A percentile compares a stretch with the other conserved stretches of the same genome.
Evolutionary conservation across 441 rosid species (phyloP).

Genomic region (Jatropha podagrica): DNA sequence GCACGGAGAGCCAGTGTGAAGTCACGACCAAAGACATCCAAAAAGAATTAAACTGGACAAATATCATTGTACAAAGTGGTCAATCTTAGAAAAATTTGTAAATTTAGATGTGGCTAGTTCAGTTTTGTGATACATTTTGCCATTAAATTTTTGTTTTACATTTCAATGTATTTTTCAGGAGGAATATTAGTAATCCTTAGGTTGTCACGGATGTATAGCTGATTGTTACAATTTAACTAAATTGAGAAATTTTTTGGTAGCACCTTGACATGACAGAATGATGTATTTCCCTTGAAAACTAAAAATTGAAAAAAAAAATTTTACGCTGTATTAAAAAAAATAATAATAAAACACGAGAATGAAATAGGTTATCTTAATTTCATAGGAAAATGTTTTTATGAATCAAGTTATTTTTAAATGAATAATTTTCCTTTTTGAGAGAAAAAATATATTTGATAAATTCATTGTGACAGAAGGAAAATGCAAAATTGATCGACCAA

Average conservation of each 20-base stretch:
- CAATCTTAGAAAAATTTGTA: conserved; percentile 31
- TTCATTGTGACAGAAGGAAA: too few species aligned
- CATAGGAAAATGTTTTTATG: too few species aligned
- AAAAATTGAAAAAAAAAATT: too few species aligned
- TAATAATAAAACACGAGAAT: too few species aligned
- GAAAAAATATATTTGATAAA: too few species aligned
- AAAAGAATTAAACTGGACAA: conserved; percentile 36
- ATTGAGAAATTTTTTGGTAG: not conserved
- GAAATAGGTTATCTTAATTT: too few species aligned
- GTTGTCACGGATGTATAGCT: conserved; percentile 30
- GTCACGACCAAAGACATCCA: conserved; percentile 47
- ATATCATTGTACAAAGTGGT: conserved; percentile 28
- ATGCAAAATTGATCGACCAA: too few species aligned
- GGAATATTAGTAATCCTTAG: conserved; percentile 9
- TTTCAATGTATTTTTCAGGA: not conserved
- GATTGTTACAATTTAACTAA: not conserved
- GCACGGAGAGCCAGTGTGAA: conserved; percentile 89
- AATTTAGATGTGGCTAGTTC: conserved; percentile 29
- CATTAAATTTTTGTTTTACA: not conserved
- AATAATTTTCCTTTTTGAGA: too few species aligned
- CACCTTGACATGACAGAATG: not conserved
- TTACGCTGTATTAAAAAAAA: too few species aligned
- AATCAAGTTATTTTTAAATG: too few species aligned
- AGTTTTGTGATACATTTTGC: not conserved
- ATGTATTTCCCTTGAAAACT: not conserved